phyloP scores from a whole-genome alignment of 108 stramenopile species.

The Pseudonitzschia multiseries region DNA sequence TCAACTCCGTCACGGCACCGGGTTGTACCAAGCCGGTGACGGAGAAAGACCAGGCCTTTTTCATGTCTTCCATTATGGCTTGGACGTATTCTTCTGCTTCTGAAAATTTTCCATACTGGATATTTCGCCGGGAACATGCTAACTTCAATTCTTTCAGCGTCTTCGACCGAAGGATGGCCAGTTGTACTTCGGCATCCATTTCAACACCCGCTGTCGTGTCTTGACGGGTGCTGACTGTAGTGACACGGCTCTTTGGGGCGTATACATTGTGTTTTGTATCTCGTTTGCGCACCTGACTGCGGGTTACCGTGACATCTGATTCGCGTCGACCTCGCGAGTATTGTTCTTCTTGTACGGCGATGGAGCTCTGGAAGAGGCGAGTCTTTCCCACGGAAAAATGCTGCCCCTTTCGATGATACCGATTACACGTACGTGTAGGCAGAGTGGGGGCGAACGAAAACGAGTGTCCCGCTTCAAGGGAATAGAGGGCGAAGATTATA shows the following conservation, averaged over 20 bases:
- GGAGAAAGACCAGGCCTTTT: constrained; percentile 51
- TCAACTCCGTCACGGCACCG: constrained; percentile 57
- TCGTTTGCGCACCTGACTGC: not conserved
- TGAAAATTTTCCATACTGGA: constrained; percentile 62
- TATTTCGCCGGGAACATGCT: constrained; percentile 58
- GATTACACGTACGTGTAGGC: no score
- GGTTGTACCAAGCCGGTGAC: constrained; percentile 56
- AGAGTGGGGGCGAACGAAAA: not conserved
- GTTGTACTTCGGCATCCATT: constrained; percentile 31
- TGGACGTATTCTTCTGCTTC: constrained; percentile 64
- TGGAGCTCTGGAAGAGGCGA: constrained; percentile 3
- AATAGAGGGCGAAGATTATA: not conserved
- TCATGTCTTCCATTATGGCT: constrained; percentile 59
- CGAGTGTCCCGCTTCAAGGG: not conserved
- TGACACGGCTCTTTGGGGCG: not conserved
- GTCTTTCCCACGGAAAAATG: not conserved
- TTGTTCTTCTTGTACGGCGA: not conserved
- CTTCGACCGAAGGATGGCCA: constrained; percentile 54
- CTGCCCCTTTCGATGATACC: not conserved
- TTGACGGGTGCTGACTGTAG: not conserved
- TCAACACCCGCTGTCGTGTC: constrained; percentile 6
- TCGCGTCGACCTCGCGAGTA: not conserved
- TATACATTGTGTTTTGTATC: not conserved
- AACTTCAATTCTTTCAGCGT: constrained; percentile 54
- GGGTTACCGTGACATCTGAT: not conserved